Base-by-base conservation (phyloP, 1,284 basidiomycete genomes). In the Earliella scabrosa region DNA sequence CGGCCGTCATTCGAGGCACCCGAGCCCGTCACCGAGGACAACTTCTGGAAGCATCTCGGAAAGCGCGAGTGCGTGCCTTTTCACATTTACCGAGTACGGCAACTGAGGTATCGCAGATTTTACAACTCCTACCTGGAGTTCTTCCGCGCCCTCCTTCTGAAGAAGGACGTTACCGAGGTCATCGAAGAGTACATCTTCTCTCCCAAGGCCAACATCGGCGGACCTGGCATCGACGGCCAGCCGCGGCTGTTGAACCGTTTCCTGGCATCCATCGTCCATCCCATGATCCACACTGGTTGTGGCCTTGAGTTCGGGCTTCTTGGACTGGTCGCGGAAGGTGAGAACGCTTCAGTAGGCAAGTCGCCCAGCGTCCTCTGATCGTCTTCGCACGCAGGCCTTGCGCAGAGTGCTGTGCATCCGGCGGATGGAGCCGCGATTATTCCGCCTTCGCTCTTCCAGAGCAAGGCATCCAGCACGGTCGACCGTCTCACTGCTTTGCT, bases 261-360 rank as follows among this genome's bases (percentile, higher is more conserved):
- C 63, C 59, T 88, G 9, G 77, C 79, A 7, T 83, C 82, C 11
- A 69, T 88, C 13, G 41, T 89, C 0, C 88, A 90, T 57, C 86
- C 87, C 0, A 66, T 88, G 56, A 88, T 90, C 32, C 85, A 88
- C 57, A 62, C 75, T 1, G 87, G 85, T 1, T 86, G 85, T 66
- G 88, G 86, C 2, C 68, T 78, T 4, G 88, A 90, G 64, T 87
- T 90, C 61, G 77, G 78, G 4, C 65, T 88, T 13, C 77, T 77
- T 2, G 88, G 88, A 4, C 80, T 87, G 66, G 69, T 86, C 14
- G 81, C 82, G 3, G 86, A 90, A 78, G 86, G 87, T 84, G 49
- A 7, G 68, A 52, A 4, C 20, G 14, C 18, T 14, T 34, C 24
- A 5, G 44, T 72, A 70, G 4, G 75, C 75, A 70, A 77, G 80